Percentiles rank a stretch among this genome's conserved stretches.
These are phyloP conservation scores for Calonectria honghensis DNA, from an alignment of 2,329 filamentous ascomycete genomes.

Conservation along the genomic window DNA sequence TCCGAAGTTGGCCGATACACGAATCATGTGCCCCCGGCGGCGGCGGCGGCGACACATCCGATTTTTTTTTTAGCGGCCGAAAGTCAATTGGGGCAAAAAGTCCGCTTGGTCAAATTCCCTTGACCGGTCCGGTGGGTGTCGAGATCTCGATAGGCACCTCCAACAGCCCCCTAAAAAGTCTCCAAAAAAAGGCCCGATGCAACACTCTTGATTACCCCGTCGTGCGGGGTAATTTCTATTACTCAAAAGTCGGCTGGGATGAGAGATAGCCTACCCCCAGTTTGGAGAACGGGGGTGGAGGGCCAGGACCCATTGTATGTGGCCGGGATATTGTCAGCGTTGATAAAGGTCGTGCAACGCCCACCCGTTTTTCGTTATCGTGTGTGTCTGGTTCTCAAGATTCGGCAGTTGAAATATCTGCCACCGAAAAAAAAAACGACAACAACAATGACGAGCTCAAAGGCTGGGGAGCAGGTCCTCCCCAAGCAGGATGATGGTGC, in stretches of 20 bases:
- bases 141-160: background rate
- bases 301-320: slow-evolving; percentile 2
- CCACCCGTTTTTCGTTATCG: background rate
- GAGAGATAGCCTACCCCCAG: slow-evolving; percentile 40
- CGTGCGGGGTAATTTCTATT: slow-evolving; percentile 55
- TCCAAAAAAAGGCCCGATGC: slow-evolving; percentile 1
- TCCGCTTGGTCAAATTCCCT: slow-evolving; percentile 7
- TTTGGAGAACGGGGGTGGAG: slow-evolving; percentile 10
- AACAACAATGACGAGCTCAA: slow-evolving; percentile 35
- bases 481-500: slow-evolving; percentile 42
- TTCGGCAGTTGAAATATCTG: background rate
- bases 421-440: no score
- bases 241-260: slow-evolving; percentile 45
- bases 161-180: background rate
- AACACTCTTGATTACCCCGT: slow-evolving; percentile 24
- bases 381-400: background rate
- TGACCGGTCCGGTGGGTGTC: background rate
- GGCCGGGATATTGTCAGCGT: background rate
- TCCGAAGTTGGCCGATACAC: slow-evolving; percentile 27
- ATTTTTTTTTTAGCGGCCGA: background rate
- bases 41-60: background rate
- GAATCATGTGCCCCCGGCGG: slow-evolving; percentile 28
- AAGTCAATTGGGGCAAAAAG: slow-evolving; percentile 24
- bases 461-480: slow-evolving; percentile 22
- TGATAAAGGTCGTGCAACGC: slow-evolving; percentile 29